phyloP scores from a whole-genome alignment of 257 asterid genomes.

The Nicotiana tabacum region DNA sequence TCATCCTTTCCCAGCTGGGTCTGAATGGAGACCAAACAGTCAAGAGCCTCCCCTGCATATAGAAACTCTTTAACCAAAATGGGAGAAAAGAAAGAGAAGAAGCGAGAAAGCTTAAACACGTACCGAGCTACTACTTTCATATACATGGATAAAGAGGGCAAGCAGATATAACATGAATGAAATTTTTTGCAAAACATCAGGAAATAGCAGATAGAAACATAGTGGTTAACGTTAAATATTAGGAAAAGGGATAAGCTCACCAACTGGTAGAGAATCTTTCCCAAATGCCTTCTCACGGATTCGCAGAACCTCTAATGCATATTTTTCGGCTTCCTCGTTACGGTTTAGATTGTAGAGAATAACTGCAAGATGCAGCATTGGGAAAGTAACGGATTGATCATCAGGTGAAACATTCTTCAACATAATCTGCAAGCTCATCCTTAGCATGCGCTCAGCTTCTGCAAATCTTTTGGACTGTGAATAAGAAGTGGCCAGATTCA shows the following conservation, averaged over 20 bases:
- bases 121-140: neutral
- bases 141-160: neutral
- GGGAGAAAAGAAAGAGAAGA: constrained; percentile 10
- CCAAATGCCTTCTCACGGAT: constrained; percentile 84
- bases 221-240: neutral
- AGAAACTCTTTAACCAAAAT: neutral
- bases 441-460: constrained; percentile 81
- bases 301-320: constrained; percentile 57
- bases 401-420: constrained; percentile 53
- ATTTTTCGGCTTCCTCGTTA: constrained; percentile 77
- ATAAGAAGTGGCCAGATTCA: constrained; percentile 89
- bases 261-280: constrained; percentile 77
- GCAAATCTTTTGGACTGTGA: constrained; percentile 69
- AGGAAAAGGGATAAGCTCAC: constrained; percentile 36
- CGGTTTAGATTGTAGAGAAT: constrained; percentile 62
- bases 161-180: neutral
- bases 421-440: constrained; percentile 68
- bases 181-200: too few relatives aligned
- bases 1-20: constrained; percentile 57
- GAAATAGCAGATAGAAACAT: neutral
- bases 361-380: constrained; percentile 81
- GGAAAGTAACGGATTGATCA: constrained; percentile 76
- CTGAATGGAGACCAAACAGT: constrained; percentile 80
- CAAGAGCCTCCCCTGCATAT: constrained; percentile 87
- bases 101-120: neutral